Conservation (phyloP, 768 basidiomycete genomes). For the Piloderma croceum region DNA sequence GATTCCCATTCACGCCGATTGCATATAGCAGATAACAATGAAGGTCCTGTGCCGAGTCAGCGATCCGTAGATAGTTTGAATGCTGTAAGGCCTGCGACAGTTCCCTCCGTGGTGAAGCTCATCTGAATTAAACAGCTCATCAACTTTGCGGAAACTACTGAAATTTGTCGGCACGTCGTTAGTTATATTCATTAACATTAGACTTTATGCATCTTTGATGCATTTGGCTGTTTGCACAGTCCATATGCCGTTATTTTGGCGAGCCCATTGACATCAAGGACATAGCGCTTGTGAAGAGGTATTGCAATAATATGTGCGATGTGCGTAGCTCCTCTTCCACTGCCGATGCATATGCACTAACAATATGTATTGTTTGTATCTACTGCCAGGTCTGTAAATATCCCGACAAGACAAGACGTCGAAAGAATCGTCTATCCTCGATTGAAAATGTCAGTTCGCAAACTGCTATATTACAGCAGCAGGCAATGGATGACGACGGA, state of each 20-base stretch:
- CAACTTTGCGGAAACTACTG: constrained; percentile 52
- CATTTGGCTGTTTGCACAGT: constrained; percentile 29
- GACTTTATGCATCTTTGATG: not conserved
- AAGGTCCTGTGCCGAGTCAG: constrained; percentile 62
- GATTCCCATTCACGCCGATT: constrained; percentile 41
- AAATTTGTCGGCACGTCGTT: constrained; percentile 68
- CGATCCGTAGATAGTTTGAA: constrained; percentile 58
- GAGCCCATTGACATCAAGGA: constrained; percentile 54
- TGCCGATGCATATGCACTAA: not conserved
- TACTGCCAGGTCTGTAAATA: constrained; percentile 65
- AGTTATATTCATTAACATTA: constrained; percentile 17
- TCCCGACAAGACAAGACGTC: constrained; percentile 55
- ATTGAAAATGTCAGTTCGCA: constrained; percentile 27
- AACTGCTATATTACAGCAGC: constrained; percentile 8
- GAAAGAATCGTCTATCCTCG: constrained; percentile 45
- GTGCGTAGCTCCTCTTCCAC: constrained; percentile 34
- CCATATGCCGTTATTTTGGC: constrained; percentile 78
- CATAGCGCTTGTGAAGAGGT: constrained; percentile 35
- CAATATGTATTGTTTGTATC: not conserved
- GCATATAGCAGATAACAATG: constrained; percentile 33
- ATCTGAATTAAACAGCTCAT: constrained; percentile 30
- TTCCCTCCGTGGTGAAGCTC: not conserved
- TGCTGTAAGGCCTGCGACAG: constrained; percentile 37
- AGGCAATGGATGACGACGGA: constrained; percentile 19
- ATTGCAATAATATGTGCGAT: constrained; percentile 80